These are phyloP conservation scores for Kodamaea arcana DNA, from an alignment of 1,139 yeast genomes.

Conservation along the genomic window DNA sequence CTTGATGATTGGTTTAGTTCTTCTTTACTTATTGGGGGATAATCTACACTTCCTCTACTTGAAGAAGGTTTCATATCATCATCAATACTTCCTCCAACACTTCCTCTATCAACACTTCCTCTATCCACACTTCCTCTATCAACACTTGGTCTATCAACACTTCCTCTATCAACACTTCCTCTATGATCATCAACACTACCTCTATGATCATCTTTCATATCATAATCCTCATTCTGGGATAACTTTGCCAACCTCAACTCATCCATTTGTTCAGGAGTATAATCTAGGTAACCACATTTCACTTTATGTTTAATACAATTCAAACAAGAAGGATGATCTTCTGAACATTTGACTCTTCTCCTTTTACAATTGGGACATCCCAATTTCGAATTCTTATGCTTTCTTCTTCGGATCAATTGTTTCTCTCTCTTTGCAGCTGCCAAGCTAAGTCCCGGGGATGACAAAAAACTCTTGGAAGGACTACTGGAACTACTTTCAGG, in stretches of 20 bases:
- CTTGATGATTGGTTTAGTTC: slow-evolving; percentile 5
- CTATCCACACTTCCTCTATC: not conserved
- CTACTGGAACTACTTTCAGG: slow-evolving; percentile 4
- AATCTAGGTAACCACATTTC: slow-evolving; percentile 39
- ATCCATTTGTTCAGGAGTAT: slow-evolving; percentile 30
- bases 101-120: not conserved
- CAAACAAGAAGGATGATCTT: slow-evolving; percentile 38
- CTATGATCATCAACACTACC: not conserved
- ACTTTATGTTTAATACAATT: slow-evolving; percentile 42
- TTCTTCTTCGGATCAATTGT: slow-evolving; percentile 10
- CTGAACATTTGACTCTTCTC: slow-evolving; percentile 42
- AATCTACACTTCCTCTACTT: not conserved
- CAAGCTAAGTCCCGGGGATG: not conserved
- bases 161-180: not conserved
- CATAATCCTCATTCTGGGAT: slow-evolving; percentile 10
- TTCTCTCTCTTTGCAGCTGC: slow-evolving; percentile 2
- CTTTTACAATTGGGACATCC: slow-evolving; percentile 47
- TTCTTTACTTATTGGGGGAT: slow-evolving; percentile 5
- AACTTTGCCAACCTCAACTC: slow-evolving; percentile 23
- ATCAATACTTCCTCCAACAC: not conserved
- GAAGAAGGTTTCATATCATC: not conserved
- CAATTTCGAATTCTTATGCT: slow-evolving; percentile 16
- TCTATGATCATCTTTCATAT: not conserved
- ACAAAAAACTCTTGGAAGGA: not conserved
- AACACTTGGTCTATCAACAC: not conserved